A percentile compares a stretch with the other conserved stretches of the same genome.
Conservation (phyloP, 1,284 basidiomycete genomes). For the Spongispora temasekensis region DNA sequence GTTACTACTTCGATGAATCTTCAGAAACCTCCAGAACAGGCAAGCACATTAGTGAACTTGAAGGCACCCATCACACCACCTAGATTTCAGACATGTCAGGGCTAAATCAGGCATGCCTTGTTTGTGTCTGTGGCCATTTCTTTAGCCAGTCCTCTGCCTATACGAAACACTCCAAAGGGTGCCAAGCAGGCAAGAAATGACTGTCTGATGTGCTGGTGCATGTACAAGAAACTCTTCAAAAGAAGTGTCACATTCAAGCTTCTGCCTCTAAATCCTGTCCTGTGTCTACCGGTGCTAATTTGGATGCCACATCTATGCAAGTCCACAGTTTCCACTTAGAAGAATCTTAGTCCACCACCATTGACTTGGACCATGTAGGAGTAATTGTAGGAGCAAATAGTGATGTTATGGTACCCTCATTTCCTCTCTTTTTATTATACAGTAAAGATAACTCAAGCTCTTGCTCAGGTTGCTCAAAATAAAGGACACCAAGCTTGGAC, state of each 20-base stretch:
- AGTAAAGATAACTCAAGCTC: neutral
- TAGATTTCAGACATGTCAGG: neutral
- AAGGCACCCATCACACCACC: no score
- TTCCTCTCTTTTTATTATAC: neutral
- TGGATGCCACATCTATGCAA: neutral
- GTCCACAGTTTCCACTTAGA: neutral
- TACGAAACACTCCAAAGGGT: neutral
- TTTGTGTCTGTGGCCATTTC: neutral
- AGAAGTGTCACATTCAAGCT: neutral
- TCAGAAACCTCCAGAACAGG: no score
- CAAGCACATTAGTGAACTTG: no score
- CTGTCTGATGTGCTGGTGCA: neutral
- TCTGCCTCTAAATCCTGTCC: neutral
- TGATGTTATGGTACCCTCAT: neutral
- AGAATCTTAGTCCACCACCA: neutral
- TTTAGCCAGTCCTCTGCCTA: neutral
- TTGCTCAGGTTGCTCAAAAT: neutral
- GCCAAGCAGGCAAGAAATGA: neutral
- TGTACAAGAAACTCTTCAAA: neutral
- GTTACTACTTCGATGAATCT: no score
- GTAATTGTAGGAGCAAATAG: neutral
- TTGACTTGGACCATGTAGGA: neutral
- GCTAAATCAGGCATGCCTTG: neutral
- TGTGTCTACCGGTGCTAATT: neutral
- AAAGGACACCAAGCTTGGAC: neutral